A percentile compares a stretch with the other conserved stretches of the same genome.
phyloP scores from a whole-genome alignment of 768 basidiomycete genomes.

The Leccinum uliginosum region DNA sequence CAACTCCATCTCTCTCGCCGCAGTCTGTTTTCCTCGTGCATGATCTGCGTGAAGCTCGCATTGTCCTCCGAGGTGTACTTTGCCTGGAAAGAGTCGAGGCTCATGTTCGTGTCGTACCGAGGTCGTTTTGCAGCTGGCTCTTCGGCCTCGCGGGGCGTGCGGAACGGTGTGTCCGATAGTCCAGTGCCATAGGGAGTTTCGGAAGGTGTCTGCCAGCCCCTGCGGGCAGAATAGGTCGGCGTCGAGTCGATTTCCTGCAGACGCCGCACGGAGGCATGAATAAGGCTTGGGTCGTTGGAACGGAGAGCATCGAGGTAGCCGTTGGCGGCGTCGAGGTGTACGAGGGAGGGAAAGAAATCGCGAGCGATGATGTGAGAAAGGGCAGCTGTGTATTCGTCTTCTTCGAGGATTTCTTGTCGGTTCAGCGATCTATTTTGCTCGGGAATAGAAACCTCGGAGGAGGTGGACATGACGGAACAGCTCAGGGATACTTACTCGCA shows the following conservation, averaged over 20 bases:
- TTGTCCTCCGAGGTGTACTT: constrained; percentile 97
- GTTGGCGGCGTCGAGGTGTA: constrained; percentile 85
- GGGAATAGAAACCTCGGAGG: constrained; percentile 22
- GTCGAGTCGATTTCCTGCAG: constrained; percentile 61
- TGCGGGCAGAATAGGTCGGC: constrained; percentile 35
- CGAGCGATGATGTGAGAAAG: constrained; percentile 91
- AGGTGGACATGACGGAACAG: constrained; percentile 30
- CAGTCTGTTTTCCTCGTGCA: constrained; percentile 83
- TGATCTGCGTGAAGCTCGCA: constrained; percentile 89
- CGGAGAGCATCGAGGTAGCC: constrained; percentile 77
- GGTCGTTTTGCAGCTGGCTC: constrained; percentile 52
- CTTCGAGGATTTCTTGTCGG: constrained; percentile 70
- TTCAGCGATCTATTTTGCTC: constrained; percentile 56
- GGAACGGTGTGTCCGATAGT: constrained; percentile 65
- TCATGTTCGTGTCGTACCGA: constrained; percentile 57
- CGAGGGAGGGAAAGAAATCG: constrained; percentile 95
- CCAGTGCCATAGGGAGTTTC: constrained; percentile 62
- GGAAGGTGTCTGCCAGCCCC: constrained; percentile 43
- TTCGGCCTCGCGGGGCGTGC: constrained; percentile 34
- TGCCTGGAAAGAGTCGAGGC: constrained; percentile 84
- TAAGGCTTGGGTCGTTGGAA: constrained; percentile 71
- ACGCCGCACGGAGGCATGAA: constrained; percentile 69
- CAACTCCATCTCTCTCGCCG: constrained; percentile 80
- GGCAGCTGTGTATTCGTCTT: constrained; percentile 92
- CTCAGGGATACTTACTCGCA: constrained; percentile 1